Percentiles rank a stretch among this genome's conserved stretches.
Conservation (phyloP, 345 rosid species). For the Euphorbia peplus region DNA sequence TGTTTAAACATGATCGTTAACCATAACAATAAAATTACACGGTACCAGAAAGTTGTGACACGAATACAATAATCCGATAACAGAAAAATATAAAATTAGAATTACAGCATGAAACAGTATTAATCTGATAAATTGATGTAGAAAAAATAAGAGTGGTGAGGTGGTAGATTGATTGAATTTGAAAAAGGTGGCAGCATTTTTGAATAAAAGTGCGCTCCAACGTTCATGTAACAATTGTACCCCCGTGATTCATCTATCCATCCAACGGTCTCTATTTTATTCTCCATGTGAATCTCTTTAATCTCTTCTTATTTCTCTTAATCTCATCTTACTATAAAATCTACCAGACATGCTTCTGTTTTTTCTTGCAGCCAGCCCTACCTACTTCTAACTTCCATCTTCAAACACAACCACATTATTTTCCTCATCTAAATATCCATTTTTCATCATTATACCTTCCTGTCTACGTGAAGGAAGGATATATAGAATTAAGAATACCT, state of each 20-base stretch:
- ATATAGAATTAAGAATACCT: conserved; percentile 14
- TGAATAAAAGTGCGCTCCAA: conserved; percentile 57
- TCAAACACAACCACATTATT: conserved; percentile 15
- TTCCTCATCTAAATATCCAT: conserved; percentile 19
- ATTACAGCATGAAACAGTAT: no score
- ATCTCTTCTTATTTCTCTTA: background rate
- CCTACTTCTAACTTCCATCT: conserved; percentile 7
- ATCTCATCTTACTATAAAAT: conserved; percentile 21
- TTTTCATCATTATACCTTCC: conserved; percentile 65
- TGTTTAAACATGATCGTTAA: no score
- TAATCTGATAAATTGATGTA: no score
- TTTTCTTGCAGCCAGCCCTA: conserved; percentile 21
- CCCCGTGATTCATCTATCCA: conserved; percentile 34
- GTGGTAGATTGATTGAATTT: conserved; percentile 8
- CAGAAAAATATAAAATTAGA: no score
- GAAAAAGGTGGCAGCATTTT: background rate
- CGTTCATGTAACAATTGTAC: conserved; percentile 35
- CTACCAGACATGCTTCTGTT: conserved; percentile 20
- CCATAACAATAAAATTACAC: no score
- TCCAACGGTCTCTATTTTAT: conserved; percentile 54
- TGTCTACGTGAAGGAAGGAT: conserved; percentile 57
- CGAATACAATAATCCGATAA: no score
- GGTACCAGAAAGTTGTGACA: no score
- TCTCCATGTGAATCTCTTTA: conserved; percentile 71
- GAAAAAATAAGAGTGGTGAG: no score